Evolutionary conservation across 192 early-diverging fungal genomes (phyloP).

Genomic region (Cladochytrium replicatum): DNA sequence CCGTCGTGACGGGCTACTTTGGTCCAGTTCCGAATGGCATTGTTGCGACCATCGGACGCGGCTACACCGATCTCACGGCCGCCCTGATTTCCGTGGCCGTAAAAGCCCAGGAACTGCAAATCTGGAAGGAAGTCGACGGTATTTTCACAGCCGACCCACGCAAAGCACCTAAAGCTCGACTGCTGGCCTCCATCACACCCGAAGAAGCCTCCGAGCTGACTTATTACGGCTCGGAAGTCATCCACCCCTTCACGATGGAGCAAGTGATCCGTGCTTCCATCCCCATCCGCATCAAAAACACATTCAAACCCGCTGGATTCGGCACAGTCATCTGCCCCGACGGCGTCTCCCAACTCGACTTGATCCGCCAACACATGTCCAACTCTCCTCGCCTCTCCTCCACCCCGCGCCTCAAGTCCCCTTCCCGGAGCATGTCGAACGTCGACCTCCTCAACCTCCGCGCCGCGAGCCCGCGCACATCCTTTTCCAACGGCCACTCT

Average conservation of each 20-base stretch:
- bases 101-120: constrained; percentile 83
- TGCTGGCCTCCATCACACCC: constrained; percentile 87
- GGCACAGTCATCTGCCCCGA: constrained; percentile 94
- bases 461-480: neutral
- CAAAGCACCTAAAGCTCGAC: constrained; percentile 76
- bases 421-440: neutral
- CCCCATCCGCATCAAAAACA: constrained; percentile 98
- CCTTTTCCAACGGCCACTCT: no score
- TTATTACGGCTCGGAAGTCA: constrained; percentile 85
- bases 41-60: constrained; percentile 84
- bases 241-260: constrained; percentile 99
- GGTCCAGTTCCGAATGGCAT: constrained; percentile 94
- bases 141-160: constrained; percentile 99
- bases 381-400: constrained; percentile 18
- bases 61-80: constrained; percentile 96
- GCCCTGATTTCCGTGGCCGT: constrained; percentile 88
- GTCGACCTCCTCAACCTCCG: neutral
- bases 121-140: constrained; percentile 99
- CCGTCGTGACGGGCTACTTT: constrained; percentile 95
- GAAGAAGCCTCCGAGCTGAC: constrained; percentile 98
- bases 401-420: constrained; percentile 20
- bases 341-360: constrained; percentile 14
- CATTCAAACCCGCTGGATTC: constrained; percentile 80
- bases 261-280: constrained; percentile 94
- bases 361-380: neutral